Base-by-base conservation (phyloP, 805 yeast genomes). In the Tetrapisispora nanseiensis region DNA sequence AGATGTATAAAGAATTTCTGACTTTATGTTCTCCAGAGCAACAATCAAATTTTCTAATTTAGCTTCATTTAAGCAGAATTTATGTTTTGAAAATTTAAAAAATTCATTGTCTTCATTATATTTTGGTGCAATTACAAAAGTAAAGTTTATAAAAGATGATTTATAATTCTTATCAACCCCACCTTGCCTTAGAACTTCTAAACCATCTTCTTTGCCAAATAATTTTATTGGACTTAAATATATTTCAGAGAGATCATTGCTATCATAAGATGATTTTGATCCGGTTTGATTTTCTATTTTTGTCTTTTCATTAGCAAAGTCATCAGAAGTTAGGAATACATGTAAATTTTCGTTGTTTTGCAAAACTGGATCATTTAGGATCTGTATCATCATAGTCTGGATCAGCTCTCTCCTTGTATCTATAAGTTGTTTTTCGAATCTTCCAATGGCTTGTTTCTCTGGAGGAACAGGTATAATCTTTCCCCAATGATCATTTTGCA, bases 401-500 rank as follows among this genome's bases (percentile, higher is more conserved):
- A 92, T 69, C 5, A 90, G 85, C 21, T 79, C 67, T 45, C 97
- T 70, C 61, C 97, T 75, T 48, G 76, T 78, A 59, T 90, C 97
- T 40, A 90, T 78, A 53, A 92, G 89, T 51, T 80, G 86, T 51
- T 85, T 85, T 52, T 86, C 86, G 62, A 92, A 89, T 47, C 96
- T 73, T 4, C 97, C 97, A 43, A 89, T 81, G 7, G 82, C 82
- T 48, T 94, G 95, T 61, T 92, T 95, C 46, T 85, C 95, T 0
- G 97, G 89, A 4, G 97, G 97, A 1, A 97, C 95, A 1, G 98
- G 97, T 20, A 92, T 79, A 29, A 92, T 80, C 45, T 73, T 71
- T 1, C 98, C 98, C 28, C 95, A 95, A 56, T 92, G 87, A 51
- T 82, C 85, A 54, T 76, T 75, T 55, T 83, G 84, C 21, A 92